Evolutionary conservation across 2,329 filamentous ascomycete species (phyloP).

Genomic region (Colletotrichum orchidophilum): DNA sequence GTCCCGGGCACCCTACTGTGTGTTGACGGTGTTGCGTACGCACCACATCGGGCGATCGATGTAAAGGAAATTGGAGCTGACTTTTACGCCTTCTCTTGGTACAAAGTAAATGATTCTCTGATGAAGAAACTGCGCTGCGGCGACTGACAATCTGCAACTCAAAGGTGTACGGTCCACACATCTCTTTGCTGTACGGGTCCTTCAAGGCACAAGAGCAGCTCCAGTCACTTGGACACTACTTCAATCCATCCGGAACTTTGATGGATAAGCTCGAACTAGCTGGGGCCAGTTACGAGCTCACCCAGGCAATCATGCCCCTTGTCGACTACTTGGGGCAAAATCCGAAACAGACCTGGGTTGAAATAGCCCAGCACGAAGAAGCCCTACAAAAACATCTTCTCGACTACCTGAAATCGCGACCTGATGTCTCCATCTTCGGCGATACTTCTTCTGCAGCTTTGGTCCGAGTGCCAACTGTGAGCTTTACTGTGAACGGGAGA

Average conservation of each 20-base stretch:
- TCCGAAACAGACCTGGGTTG: not conserved
- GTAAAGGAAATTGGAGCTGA: conserved; percentile 75
- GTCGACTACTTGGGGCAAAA: conserved; percentile 49
- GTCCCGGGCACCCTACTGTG: conserved; percentile 66
- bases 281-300: conserved; percentile 75
- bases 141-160: not conserved
- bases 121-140: not conserved
- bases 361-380: not conserved
- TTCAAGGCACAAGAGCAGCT: conserved; percentile 63
- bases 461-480: not conserved
- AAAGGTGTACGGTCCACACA: conserved; percentile 76
- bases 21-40: conserved; percentile 80
- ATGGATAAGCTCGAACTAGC: conserved; percentile 75
- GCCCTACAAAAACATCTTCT: not conserved
- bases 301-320: conserved; percentile 57
- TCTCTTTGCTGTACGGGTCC: conserved; percentile 75
- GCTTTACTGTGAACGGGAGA: not conserved
- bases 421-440: not conserved
- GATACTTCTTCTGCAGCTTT: not conserved
- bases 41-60: conserved; percentile 76
- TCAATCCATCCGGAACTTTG: conserved; percentile 68
- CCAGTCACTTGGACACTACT: conserved; percentile 69
- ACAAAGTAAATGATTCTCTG: conserved; percentile 61
- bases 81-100: conserved; percentile 82
- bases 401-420: not conserved